A percentile compares a stretch with the other conserved stretches of the same genome.
phyloP scores from a whole-genome alignment of 1,284 basidiomycete species.

The Cryptococcus amylolentus region DNA sequence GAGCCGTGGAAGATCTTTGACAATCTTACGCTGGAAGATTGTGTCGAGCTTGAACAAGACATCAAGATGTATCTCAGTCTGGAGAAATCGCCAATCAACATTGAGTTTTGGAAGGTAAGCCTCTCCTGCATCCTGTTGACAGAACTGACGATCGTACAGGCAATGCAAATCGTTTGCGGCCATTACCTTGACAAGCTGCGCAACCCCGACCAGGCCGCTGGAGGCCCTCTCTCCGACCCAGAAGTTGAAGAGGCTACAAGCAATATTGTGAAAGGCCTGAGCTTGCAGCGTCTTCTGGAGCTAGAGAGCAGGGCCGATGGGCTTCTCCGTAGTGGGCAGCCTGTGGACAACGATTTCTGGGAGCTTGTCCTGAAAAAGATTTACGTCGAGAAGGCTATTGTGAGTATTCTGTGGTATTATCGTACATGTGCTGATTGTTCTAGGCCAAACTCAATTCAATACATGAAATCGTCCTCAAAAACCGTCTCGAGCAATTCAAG shows the following conservation, averaged over 20 bases:
- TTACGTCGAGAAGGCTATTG: slow-evolving; percentile 98
- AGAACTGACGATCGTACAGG: slow-evolving; percentile 52
- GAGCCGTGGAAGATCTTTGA: slow-evolving; percentile 97
- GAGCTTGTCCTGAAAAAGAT: slow-evolving; percentile 85
- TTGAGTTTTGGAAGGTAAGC: slow-evolving; percentile 95
- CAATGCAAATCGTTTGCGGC: slow-evolving; percentile 96
- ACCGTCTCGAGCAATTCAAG: slow-evolving; percentile 89
- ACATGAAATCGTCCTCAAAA: slow-evolving; percentile 93
- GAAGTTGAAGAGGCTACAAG: slow-evolving; percentile 39
- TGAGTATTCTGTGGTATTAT: slow-evolving; percentile 38
- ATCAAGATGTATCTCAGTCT: slow-evolving; percentile 87
- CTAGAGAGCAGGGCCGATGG: slow-evolving; percentile 82
- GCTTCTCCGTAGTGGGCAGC: slow-evolving; percentile 87
- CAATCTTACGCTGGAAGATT: slow-evolving; percentile 79
- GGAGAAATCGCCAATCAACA: slow-evolving; percentile 77
- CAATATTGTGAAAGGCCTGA: slow-evolving; percentile 47
- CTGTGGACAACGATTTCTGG: slow-evolving; percentile 98
- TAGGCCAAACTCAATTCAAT: slow-evolving; percentile 85
- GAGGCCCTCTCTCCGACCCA: slow-evolving; percentile 35
- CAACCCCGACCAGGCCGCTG: slow-evolving; percentile 49
- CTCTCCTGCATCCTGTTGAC: not conserved
- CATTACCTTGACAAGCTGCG: slow-evolving; percentile 78
- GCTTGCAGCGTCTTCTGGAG: slow-evolving; percentile 73
- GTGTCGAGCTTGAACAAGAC: slow-evolving; percentile 88
- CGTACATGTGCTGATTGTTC: not conserved